A percentile compares a stretch with the other conserved stretches of the same genome.
Conservation (phyloP, 129 eudicot genomes). For the Erigeron canadensis region DNA sequence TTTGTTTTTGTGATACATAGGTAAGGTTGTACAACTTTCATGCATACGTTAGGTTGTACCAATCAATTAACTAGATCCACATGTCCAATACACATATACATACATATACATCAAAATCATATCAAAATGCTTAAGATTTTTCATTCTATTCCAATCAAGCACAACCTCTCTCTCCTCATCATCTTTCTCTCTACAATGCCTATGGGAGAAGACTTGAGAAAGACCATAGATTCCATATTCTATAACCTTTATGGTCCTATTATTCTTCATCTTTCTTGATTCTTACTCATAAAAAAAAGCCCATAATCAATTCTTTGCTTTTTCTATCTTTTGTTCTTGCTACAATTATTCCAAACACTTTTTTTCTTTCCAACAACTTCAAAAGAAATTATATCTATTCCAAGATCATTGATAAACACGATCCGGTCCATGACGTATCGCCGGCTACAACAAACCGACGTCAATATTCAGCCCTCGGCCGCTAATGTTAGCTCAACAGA, state of each 20-base stretch:
- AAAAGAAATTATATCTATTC: background rate
- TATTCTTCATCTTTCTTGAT: slow-evolving; percentile 41
- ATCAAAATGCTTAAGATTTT: slow-evolving; percentile 11
- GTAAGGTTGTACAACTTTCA: slow-evolving; percentile 2
- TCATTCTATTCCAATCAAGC: slow-evolving; percentile 15
- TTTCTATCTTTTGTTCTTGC: slow-evolving; percentile 40
- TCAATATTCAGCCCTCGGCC: slow-evolving; percentile 24
- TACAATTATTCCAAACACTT: slow-evolving; percentile 53
- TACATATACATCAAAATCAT: background rate
- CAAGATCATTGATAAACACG: background rate
- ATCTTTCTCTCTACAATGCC: slow-evolving; percentile 5
- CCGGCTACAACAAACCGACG: slow-evolving; percentile 42
- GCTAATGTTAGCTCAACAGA: slow-evolving; percentile 20
- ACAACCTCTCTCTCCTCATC: slow-evolving; percentile 14
- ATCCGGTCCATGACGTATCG: slow-evolving; percentile 19
- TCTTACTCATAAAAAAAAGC: slow-evolving; percentile 27
- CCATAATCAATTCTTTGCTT: slow-evolving; percentile 23
- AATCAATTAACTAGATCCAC: slow-evolving; percentile 24
- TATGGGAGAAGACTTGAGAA: background rate
- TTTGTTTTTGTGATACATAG: background rate
- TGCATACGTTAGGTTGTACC: slow-evolving; percentile 19
- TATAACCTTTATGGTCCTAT: slow-evolving; percentile 36
- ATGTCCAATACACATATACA: slow-evolving; percentile 5
- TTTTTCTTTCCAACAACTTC: slow-evolving; percentile 4
- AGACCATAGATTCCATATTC: slow-evolving; percentile 33